These are phyloP conservation scores for Cercospora berteroae DNA, from an alignment of 2,329 filamentous ascomycete species.

Conservation along the genomic window DNA sequence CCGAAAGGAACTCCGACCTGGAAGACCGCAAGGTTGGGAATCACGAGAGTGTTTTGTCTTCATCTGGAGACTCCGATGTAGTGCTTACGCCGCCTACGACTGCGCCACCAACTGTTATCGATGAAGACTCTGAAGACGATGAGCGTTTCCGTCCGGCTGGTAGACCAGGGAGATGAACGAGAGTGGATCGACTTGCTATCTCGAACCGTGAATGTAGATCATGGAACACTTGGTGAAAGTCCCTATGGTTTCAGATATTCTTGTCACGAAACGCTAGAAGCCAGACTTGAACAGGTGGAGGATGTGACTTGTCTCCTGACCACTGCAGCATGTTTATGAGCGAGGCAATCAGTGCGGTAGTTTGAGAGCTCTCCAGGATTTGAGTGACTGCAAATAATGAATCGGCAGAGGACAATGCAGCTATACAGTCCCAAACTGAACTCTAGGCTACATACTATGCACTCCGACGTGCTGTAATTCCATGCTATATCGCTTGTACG, in stretches of 20 bases:
- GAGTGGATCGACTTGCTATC: background rate
- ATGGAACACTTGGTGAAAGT: background rate
- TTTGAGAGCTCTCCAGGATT: background rate
- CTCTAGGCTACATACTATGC: background rate
- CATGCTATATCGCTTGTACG: background rate
- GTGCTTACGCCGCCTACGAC: slow-evolving; percentile 12
- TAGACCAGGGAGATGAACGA: background rate
- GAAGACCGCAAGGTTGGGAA: slow-evolving; percentile 1
- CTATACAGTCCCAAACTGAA: background rate
- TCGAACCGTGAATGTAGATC: background rate
- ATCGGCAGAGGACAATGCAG: background rate
- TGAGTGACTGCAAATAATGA: background rate
- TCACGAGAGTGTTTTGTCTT: slow-evolving; percentile 1
- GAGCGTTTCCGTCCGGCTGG: slow-evolving; percentile 3
- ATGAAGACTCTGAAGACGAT: slow-evolving; percentile 14
- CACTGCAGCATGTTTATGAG: background rate
- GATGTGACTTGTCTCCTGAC: background rate
- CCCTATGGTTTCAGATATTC: background rate
- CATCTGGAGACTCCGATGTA: slow-evolving; percentile 3
- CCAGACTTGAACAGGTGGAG: background rate
- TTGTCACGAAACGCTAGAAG: background rate
- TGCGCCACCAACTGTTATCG: slow-evolving; percentile 12
- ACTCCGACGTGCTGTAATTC: background rate
- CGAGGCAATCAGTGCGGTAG: background rate
- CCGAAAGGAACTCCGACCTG: background rate